phyloP scores from a whole-genome alignment of 441 rosid species.

The Jatropha podagrica region DNA sequence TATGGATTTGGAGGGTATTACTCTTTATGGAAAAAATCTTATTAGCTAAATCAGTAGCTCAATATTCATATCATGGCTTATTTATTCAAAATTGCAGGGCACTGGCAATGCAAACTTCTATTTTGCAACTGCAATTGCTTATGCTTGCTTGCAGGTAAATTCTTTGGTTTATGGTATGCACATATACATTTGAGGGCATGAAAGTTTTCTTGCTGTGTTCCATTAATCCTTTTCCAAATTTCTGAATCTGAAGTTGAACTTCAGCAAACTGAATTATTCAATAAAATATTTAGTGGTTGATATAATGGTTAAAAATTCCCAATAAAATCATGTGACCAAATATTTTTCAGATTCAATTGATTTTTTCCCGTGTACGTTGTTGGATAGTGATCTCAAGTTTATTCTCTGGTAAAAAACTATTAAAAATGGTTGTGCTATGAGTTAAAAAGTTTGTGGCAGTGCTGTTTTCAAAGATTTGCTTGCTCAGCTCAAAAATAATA shows the following conservation, averaged over 20 bases:
- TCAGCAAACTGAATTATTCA: background rate
- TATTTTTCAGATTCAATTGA: background rate
- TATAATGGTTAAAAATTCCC: background rate
- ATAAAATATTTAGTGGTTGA: background rate
- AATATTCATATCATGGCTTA: background rate
- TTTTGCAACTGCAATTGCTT: slow-evolving; percentile 85
- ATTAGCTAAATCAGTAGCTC: background rate
- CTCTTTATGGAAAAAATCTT: slow-evolving; percentile 19
- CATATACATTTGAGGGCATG: background rate
- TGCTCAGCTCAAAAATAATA: background rate
- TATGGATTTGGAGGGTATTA: slow-evolving; percentile 97
- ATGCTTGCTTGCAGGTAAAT: slow-evolving; percentile 79
- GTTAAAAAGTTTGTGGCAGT: background rate
- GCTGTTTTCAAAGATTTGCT: slow-evolving; percentile 5
- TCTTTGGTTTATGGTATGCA: background rate
- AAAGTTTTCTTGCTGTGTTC: background rate
- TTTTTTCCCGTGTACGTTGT: background rate
- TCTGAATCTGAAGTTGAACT: background rate
- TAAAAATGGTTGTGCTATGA: background rate
- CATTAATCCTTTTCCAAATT: background rate
- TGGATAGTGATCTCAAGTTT: too few relatives aligned
- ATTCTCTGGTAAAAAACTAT: background rate
- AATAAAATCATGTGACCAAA: background rate
- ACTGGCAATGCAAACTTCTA: slow-evolving; percentile 98
- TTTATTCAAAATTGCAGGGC: slow-evolving; percentile 55